These are phyloP conservation scores for Ampelomyces quisqualis DNA, from an alignment of 2,329 filamentous ascomycete genomes.

Conservation along the genomic window DNA sequence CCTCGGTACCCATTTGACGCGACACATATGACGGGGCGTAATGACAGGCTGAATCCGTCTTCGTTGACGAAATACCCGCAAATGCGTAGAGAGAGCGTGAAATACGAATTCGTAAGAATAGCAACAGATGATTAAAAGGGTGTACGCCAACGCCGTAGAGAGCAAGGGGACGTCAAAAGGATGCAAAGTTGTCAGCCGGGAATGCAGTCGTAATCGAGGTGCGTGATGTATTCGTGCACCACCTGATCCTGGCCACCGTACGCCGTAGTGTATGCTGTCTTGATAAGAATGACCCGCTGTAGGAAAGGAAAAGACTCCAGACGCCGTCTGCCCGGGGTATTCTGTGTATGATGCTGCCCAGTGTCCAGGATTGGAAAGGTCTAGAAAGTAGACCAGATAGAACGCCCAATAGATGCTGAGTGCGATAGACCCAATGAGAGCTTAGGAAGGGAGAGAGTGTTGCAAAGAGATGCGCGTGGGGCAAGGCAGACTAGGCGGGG, in stretches of 20 bases:
- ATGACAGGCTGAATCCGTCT: slow-evolving; percentile 1
- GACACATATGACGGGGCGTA: slow-evolving; percentile 3
- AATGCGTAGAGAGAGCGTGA: neutral
- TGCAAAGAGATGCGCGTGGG: slow-evolving; percentile 17
- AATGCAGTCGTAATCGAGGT: slow-evolving; percentile 15
- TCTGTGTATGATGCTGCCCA: slow-evolving; percentile 32
- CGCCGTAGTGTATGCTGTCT: slow-evolving; percentile 18
- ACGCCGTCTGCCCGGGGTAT: slow-evolving; percentile 41
- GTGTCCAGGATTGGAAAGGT: slow-evolving; percentile 17
- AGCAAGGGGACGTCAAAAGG: slow-evolving; percentile 12
- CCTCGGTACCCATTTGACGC: slow-evolving; percentile 6
- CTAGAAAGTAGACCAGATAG: slow-evolving; percentile 8
- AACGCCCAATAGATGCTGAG: slow-evolving; percentile 19
- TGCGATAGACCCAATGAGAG: slow-evolving; percentile 6
- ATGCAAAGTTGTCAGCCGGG: slow-evolving; percentile 17
- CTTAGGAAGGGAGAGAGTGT: neutral
- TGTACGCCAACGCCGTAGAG: slow-evolving; percentile 1
- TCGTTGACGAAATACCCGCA: neutral
- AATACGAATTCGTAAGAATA: slow-evolving; percentile 5
- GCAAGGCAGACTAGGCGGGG: slow-evolving; percentile 28
- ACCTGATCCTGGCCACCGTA: slow-evolving; percentile 13
- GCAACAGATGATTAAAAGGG: slow-evolving; percentile 5
- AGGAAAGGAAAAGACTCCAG: slow-evolving; percentile 15
- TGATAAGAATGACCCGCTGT: slow-evolving; percentile 10
- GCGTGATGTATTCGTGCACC: slow-evolving; percentile 15